Percentiles rank a stretch among this genome's conserved stretches.
These are phyloP conservation scores for Apiotrichum sp. DNA, from an alignment of 1,284 basidiomycete genomes.

Conservation along the genomic window DNA sequence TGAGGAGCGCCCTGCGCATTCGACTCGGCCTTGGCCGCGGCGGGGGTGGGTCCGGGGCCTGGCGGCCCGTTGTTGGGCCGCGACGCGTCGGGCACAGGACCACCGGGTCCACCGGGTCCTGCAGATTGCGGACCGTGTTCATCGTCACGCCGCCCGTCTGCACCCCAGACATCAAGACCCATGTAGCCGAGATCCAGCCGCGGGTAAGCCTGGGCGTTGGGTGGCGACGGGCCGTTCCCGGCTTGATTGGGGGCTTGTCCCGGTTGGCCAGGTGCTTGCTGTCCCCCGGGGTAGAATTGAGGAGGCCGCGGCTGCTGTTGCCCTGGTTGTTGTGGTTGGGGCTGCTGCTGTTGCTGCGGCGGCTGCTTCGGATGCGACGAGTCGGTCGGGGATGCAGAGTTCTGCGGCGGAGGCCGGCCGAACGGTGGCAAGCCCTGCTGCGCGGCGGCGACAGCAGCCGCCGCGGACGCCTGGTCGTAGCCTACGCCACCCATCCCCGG, in stretches of 20 bases:
- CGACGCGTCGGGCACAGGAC: neutral
- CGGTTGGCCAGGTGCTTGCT: neutral
- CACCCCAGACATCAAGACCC: neutral
- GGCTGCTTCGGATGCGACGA: neutral
- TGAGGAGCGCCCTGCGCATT: neutral
- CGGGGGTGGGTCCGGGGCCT: neutral
- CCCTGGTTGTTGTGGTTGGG: neutral
- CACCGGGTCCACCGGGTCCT: neutral
- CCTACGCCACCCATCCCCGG: neutral
- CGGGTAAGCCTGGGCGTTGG: neutral
- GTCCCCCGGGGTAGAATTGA: neutral
- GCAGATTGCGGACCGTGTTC: neutral
- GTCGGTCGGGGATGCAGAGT: neutral
- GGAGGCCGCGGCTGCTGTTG: too few species aligned
- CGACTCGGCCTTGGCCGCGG: neutral
- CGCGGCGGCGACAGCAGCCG: neutral
- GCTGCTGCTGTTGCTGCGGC: neutral
- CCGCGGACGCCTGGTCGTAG: neutral
- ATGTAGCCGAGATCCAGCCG: slow-evolving; percentile 5
- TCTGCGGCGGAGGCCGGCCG: neutral
- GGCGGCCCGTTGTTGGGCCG: neutral
- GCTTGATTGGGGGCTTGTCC: neutral
- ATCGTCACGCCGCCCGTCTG: neutral
- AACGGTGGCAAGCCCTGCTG: neutral
- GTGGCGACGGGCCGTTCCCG: neutral